Conservation (phyloP, 129 eudicot species). For the Pittosporum tobira region DNA sequence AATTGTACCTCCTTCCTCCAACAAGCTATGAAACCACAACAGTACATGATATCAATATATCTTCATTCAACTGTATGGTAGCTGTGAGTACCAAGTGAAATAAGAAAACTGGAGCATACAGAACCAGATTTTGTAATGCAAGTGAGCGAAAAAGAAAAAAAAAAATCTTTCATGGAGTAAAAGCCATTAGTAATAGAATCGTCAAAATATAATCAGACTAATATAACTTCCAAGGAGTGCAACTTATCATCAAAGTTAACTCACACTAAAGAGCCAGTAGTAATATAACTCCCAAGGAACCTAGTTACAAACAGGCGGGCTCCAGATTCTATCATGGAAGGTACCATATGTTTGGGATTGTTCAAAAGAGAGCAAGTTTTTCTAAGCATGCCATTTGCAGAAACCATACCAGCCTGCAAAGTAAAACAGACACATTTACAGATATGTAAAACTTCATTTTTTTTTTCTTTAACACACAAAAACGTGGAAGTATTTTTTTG, state of each 20-base stretch:
- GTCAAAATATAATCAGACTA: no score
- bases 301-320: slow-evolving; percentile 67
- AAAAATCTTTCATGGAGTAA: no score
- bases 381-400: slow-evolving; percentile 56
- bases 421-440: neutral
- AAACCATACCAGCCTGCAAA: slow-evolving; percentile 68
- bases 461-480: neutral
- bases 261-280: slow-evolving; percentile 70
- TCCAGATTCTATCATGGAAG: slow-evolving; percentile 63
- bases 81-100: no score
- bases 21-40: slow-evolving; percentile 28
- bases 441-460: neutral
- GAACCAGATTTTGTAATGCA: no score
- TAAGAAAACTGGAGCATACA: no score
- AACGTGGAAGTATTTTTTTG: neutral
- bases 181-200: no score
- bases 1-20: slow-evolving; percentile 86
- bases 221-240: neutral
- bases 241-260: slow-evolving; percentile 18
- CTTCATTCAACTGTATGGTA: no score
- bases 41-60: neutral
- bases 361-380: slow-evolving; percentile 31
- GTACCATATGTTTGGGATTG: slow-evolving; percentile 95
- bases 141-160: no score
- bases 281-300: slow-evolving; percentile 53